Conservation (phyloP, 176 grass and related monocot genomes). For the Eragrostis curvula region DNA sequence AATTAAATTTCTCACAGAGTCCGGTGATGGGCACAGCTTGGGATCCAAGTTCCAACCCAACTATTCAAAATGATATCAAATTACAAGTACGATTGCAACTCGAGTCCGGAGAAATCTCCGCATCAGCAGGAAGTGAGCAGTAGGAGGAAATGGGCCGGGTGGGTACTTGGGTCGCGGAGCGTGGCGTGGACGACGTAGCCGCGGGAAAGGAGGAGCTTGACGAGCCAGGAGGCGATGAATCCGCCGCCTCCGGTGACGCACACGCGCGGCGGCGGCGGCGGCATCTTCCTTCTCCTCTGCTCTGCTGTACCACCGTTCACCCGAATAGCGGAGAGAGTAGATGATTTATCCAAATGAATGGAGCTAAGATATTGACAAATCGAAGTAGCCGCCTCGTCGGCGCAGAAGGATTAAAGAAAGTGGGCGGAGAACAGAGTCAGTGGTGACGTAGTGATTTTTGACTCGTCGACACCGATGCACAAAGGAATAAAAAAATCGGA, state of each 20-base stretch:
- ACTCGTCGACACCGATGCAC: neutral
- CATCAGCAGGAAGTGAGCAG: neutral
- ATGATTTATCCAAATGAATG: neutral
- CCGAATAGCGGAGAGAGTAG: neutral
- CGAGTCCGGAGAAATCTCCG: neutral
- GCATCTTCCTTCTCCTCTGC: neutral
- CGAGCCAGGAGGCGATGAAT: conserved; percentile 67
- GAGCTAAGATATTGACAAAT: neutral
- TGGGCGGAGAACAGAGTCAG: neutral
- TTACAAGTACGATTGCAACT: neutral
- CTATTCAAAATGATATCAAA: neutral
- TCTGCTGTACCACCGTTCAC: neutral
- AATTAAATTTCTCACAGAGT: neutral
- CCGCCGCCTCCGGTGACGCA: conserved; percentile 67
- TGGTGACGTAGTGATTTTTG: neutral
- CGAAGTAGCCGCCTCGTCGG: neutral
- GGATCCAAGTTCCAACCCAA: neutral
- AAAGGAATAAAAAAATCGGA: neutral
- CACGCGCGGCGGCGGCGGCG: neutral
- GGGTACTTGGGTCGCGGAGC: conserved; percentile 57
- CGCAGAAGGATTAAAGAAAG: neutral
- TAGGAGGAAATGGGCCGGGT: neutral
- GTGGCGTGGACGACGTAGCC: conserved; percentile 66
- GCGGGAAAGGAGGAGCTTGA: conserved; percentile 61
- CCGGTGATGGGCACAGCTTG: neutral